A percentile compares a stretch with the other conserved stretches of the same genome.
These are phyloP conservation scores for Paxillus rubicundulus DNA, from an alignment of 768 basidiomycete species.

Conservation along the genomic window DNA sequence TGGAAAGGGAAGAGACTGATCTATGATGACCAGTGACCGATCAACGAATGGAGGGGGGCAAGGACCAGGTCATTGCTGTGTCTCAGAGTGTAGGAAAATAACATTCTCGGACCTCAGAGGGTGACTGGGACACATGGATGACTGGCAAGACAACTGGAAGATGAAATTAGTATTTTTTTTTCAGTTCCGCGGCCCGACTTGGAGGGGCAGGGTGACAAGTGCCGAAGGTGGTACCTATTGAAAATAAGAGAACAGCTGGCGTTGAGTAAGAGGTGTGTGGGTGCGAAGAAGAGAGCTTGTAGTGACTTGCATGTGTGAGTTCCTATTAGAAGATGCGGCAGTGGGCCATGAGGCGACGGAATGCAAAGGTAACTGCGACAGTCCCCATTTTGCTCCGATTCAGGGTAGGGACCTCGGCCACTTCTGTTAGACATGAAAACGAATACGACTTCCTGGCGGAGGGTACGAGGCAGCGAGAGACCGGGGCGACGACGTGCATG, in stretches of 20 bases:
- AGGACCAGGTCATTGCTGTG: background rate
- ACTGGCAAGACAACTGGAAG: background rate
- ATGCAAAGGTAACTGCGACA: conserved; percentile 1
- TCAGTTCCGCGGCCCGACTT: conserved; percentile 2
- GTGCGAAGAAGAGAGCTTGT: background rate
- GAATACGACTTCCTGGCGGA: background rate
- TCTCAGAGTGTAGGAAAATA: background rate
- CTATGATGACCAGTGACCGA: background rate
- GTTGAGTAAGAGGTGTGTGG: background rate
- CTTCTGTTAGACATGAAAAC: conserved; percentile 25
- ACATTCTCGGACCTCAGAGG: background rate
- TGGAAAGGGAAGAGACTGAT: background rate
- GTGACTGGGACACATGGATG: background rate
- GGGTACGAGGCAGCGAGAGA: background rate
- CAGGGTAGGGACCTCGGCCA: conserved; percentile 17
- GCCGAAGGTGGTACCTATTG: background rate
- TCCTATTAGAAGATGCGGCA: background rate
- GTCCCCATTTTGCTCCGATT: background rate
- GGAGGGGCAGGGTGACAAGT: background rate
- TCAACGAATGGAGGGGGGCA: background rate
- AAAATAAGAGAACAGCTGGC: background rate
- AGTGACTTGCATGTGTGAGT: background rate
- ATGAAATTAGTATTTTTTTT: background rate
- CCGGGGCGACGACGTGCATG: background rate
- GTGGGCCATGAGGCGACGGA: conserved; percentile 17